Base-by-base conservation (phyloP, 441 rosid genomes). In the Monsonia emarginata region DNA sequence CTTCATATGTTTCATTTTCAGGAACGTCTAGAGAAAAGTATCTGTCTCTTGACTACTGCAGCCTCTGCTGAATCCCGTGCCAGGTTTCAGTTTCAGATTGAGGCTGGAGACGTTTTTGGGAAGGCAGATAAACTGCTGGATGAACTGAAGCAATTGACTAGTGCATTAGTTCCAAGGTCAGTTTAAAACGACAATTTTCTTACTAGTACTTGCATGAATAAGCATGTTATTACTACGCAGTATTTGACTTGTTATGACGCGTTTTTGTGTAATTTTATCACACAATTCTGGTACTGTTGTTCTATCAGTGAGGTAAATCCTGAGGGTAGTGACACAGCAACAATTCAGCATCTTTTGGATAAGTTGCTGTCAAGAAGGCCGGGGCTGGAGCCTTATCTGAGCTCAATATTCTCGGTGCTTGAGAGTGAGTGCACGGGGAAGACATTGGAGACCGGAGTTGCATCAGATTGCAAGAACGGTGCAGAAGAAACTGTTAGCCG, bases 151-250 rank as follows among this genome's bases (percentile, higher is more conserved):
- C 61, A 48, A 66, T 66, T 80, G 13, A 6, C 28, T 38, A 40
- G 32, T 21, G 73, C 58, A 57, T 59, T 77, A 7, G 67, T 57
- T 38, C 34, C 22, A 38, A 72, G 81, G 81, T 74, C 44, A 42
- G 83, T 72, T 32, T 59, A 7, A 65, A 50, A 21, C 14, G 11
- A 1, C n/a, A 27, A 63, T 34, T 63, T 24, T 32, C 22, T 32
- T 22, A 21, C 7, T 24, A 36, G 18, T 24, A 1, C 31, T 40
- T n/a, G 16, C 40, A 34, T 34, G 9, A 34, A 0, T 31, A 36
- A 36, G 1, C 8, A 36, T 36, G 42, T 36, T 14, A 36, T 2
- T 36, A 36, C 11, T 14, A 34, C 13, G 9, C 14, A 36, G 11
- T 36, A 8, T 14, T 36, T 1, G 8, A 9, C 2, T 38, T 38